Evolutionary conservation across 192 early-diverging fungal genomes (phyloP), one percentile per base, ranked within the genome.

Genomic region (Coemansia sp.): DNA sequence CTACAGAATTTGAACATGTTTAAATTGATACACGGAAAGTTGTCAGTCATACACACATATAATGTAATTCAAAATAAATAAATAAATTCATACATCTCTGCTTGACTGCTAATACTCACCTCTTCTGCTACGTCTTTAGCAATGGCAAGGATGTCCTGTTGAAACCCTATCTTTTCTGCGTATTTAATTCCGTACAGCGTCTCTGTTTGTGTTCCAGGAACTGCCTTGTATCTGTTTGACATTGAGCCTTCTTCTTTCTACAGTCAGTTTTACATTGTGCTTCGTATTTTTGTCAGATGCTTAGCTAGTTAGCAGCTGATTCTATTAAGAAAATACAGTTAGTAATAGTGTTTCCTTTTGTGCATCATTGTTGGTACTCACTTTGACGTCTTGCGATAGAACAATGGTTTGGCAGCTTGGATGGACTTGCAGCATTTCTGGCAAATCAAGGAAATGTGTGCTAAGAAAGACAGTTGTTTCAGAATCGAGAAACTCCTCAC

Each of bases 391-490:
- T 7, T 56, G 63, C 17, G 22, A 57, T 40, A 68, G 63, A 63
- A 71, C 68, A 60, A 41, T 41, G 1, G 56, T 72, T 20, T 70
- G 48, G 66, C 76, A 84, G 61, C 88, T 90, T 16, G 76, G 72
- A 55, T 89, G 86, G 2, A 63, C 71, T 1, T 79, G 81, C 17
- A 92, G 75, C 16, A 75, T 72, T 17, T 68, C 69, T 2, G 88
- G 79, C 41, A 92, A 81, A 48, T 88, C 87, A 45, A 88, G 87
- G 65, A 93, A 94, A 70, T 94, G 93, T 1, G 93, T 93, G 7
- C 89, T 90, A 67, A 94, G 84, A 64, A 91, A 91, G 2, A 88
- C 84, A 11, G 90, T 83, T 0, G 90, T 82, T 61, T 85, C 64
- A 6, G 65, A 73, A 7, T 83, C 68, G 7, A 92, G 62, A 22